Evolutionary conservation across 768 basidiomycete genomes (phyloP), one percentile per base, ranked within the genome.

Genomic region (Pleurotus tuber-regium): DNA sequence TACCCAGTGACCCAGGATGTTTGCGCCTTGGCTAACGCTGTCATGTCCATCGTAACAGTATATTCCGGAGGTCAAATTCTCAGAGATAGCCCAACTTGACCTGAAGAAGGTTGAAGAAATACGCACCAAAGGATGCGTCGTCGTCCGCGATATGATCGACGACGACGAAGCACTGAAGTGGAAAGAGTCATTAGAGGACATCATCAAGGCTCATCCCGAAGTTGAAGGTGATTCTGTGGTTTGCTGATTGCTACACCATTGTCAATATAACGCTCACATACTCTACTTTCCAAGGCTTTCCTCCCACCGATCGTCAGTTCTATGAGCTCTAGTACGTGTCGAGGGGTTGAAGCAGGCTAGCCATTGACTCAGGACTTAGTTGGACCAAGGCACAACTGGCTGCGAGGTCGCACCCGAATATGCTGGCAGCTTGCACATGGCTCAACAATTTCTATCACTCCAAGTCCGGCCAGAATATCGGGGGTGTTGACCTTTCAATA

Each of bases 331-430:
- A 87, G 86, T 86, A 57, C 47, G 79, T 71, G 24, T 16, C 23
- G 5, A 26, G 9, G 10, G n/a, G 21, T 18, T 12, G 46, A 6
- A 23, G 31, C 10, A 31, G 25, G 14, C 10, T 18, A 29, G 8
- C 1, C 29, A 12, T 14, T 12, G 29, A 29, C 33, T 52, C 48
- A 25, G 28, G 24, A 19, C 12, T 19, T 30, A 74, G 72, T 49
- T 73, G 72, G 71, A 73, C 72, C 14, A 73, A 70, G 50, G 57
- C 73, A 2, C 85, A 87, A 61, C 79, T 88, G n/a, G 73, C 79
- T 61, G 87, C 86, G 8, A 78, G 86, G 19, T 74, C 83, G 7
- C 83, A 87, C 57, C 82, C 84, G 3, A 84, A 86, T 54, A 69
- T 87, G 16, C 70, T 89, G 19, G 76, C 74, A 12, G 74, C 76